Base-by-base conservation (phyloP, 139 green algal genomes). In the Picochlorum costavermella region DNA sequence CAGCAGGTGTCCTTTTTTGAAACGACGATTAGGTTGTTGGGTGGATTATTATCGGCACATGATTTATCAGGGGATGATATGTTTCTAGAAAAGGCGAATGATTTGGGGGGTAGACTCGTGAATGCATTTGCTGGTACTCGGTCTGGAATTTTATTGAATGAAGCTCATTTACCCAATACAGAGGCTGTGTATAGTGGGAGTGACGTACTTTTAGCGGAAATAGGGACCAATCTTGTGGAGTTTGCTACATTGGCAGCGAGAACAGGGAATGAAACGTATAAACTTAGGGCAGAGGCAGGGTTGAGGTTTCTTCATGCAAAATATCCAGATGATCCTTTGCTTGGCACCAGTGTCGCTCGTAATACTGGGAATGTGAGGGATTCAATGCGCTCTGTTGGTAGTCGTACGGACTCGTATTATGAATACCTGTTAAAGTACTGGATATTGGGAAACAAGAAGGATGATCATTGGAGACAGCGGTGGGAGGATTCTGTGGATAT, bases 341-440 rank as follows among this genome's bases (percentile, higher is more conserved):
- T 69, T 1, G 62, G 25, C 8, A 58, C 62, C 20, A 40, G 25
- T 23, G 20, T 69, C 20, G 45, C 6, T 16, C 17, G 43, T 25
- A 17, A 26, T 43, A 57, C 36, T 43, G 62, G 44, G 23, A 5
- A 48, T 28, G 26, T 43, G 31, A 16, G 13, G 5, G 65, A 61
- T 1, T 28, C 23, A 16, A 56, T 17, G 23, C 17, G 16, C 5
- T 44, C 58, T 30, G 25, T 64, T 26, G 85, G 83, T 3, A 78
- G 81, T 17, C 75, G 84, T 60, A 83, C 78, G 6, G 85, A 92
- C 75, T 81, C 66, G 5, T 92, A 87, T 69, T 92, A 86, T 63
- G 85, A 92, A 77, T 92, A 92, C 65, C 67, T 92, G 64, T 62
- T 92, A 26, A 92, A 92, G 71, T 53, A 74, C 20, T 83, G 76